These are phyloP conservation scores for Yarrowia sp. DNA, from an alignment of 805 yeast species.

Conservation along the genomic window DNA sequence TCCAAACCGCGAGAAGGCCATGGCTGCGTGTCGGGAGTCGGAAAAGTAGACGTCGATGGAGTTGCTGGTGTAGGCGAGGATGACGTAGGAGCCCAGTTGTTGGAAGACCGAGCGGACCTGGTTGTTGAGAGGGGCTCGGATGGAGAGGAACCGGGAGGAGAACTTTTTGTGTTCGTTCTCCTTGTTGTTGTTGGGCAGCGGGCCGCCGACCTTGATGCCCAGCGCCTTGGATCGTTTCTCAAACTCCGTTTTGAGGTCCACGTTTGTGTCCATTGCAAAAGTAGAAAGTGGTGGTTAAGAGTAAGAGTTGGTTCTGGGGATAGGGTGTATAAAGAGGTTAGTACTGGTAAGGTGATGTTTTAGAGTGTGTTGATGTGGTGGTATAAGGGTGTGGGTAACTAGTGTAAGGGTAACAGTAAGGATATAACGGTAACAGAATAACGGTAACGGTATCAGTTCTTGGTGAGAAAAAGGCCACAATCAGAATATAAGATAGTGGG, in stretches of 20 bases:
- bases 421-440: no score
- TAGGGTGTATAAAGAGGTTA: no score
- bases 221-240: slow-evolving; percentile 56
- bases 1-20: background rate
- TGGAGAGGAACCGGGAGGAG: background rate
- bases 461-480: no score
- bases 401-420: no score
- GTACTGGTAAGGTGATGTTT: background rate
- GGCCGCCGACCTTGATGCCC: slow-evolving; percentile 15
- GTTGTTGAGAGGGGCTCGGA: background rate
- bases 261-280: slow-evolving; percentile 1
- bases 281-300: background rate
- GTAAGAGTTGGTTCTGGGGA: background rate
- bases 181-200: background rate
- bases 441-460: no score
- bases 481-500: no score
- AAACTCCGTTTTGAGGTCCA: slow-evolving; percentile 45
- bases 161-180: background rate
- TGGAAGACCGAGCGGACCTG: background rate
- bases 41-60: slow-evolving; percentile 7
- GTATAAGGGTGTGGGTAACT: no score
- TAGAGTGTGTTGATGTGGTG: background rate
- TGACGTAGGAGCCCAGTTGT: slow-evolving; percentile 13
- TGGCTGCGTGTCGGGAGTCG: slow-evolving; percentile 1
- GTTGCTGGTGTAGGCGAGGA: background rate